Evolutionary conservation across 331 rosid genomes (phyloP), one percentile per base, ranked within the genome.

Genomic region (Quercus lobata): DNA sequence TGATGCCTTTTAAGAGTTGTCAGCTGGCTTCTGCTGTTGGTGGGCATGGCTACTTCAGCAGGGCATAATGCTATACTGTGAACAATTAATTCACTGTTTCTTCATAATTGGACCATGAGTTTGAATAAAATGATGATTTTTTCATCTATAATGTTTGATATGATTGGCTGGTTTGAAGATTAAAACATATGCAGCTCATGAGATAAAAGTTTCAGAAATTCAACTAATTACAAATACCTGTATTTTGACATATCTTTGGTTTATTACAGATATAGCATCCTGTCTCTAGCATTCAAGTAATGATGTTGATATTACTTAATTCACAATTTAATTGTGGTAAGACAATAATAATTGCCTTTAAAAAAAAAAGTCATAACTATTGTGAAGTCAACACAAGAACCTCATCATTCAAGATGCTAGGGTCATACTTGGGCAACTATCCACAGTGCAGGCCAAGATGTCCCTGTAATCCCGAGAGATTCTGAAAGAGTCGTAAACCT

Each of bases 401-500:
- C 6, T 16, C 72, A 9, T 19, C 52, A 35, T 34, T 78, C 85
- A 93, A 81, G 91, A 83, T 10, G 96, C 92, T 49, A 83, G 74
- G 17, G 92, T 87, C 65, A 72, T 68, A 29, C 89, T 87, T 3
- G 87, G 85, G 78, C 94, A 89, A 61, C 91, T 85, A 83, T 93
- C 92, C 49, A 83, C 85, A 29, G 91, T 76, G 90, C 97, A 89
- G 73, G 92, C 97, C 81, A 91, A 84, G 83, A 89, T 88, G 84
- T 89, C 92, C 78, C 88, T 85, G 15, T 93, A 93, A 77, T 87
- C 92, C 65, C 92, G 79, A 4, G 92, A 76, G 71, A 93, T 87
- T 72, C 81, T 83, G 87, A 88, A 89, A 4, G 90, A 88, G 79
- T 91, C 97, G 3, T 88, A 88, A 69, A 88, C 94, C 60, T 88